phyloP scores from a whole-genome alignment of 2,329 filamentous ascomycete genomes.

The Venturia carpophila region DNA sequence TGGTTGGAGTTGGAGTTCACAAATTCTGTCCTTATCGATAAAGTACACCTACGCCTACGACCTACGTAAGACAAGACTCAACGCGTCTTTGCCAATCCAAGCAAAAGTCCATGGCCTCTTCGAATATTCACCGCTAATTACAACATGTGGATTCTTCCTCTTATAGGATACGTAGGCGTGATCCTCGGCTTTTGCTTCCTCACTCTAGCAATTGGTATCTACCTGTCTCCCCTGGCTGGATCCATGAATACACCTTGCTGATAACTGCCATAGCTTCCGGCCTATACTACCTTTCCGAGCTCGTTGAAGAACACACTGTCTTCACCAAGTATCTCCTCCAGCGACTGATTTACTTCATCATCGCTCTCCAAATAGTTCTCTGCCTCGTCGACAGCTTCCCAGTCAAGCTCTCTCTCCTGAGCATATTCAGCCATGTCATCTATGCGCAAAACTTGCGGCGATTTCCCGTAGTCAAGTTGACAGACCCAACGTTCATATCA shows the following conservation, averaged over 20 bases:
- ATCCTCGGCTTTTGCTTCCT: conserved; percentile 87
- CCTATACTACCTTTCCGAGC: conserved; percentile 94
- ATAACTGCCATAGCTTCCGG: conserved; percentile 63
- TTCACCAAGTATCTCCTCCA: conserved; percentile 80
- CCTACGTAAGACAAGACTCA: not conserved
- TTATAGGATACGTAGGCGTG: conserved; percentile 83
- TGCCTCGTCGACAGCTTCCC: conserved; percentile 82
- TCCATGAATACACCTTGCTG: conserved; percentile 11
- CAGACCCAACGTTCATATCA: conserved; percentile 75
- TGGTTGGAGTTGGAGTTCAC: not conserved
- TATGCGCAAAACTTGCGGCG: conserved; percentile 80
- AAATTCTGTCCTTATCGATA: not conserved
- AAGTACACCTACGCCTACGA: not conserved
- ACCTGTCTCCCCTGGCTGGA: conserved; percentile 13
- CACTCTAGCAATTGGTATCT: conserved; percentile 78
- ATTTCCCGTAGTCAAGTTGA: conserved; percentile 72
- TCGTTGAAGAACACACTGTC: conserved; percentile 96
- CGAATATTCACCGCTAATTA: not conserved
- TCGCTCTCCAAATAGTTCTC: conserved; percentile 65
- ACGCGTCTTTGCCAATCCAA: not conserved
- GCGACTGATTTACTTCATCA: conserved; percentile 75
- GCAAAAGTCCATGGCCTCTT: not conserved
- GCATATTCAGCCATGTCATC: conserved; percentile 71
- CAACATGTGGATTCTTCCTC: conserved; percentile 89
- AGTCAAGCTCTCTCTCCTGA: conserved; percentile 62